Percentiles rank a stretch among this genome's conserved stretches.
phyloP scores from a whole-genome alignment of 805 yeast species.

The Babjeviella inositovora region DNA sequence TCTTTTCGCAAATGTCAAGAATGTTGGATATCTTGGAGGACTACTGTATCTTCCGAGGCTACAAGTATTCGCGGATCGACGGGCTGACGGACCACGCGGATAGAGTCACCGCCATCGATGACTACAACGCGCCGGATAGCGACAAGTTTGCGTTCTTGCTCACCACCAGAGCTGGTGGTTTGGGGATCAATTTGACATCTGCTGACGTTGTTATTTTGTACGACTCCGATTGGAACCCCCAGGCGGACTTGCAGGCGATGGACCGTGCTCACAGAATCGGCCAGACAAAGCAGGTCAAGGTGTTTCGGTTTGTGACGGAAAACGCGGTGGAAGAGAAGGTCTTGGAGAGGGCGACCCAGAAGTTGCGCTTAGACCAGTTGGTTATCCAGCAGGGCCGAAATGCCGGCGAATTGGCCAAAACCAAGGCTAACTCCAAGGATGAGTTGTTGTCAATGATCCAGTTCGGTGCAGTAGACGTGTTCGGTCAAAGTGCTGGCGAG shows the following conservation, averaged over 20 bases:
- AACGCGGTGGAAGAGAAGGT: slow-evolving; percentile 77
- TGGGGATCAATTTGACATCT: slow-evolving; percentile 71
- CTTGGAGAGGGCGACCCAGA: slow-evolving; percentile 69
- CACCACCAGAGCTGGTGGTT: slow-evolving; percentile 83
- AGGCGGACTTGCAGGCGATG: slow-evolving; percentile 82
- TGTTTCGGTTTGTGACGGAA: slow-evolving; percentile 63
- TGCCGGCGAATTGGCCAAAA: slow-evolving; percentile 12
- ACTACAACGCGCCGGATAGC: slow-evolving; percentile 60
- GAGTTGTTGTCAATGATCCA: slow-evolving; percentile 73
- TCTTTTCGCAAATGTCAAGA: slow-evolving; percentile 76
- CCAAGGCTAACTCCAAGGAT: slow-evolving; percentile 37
- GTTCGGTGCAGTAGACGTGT: slow-evolving; percentile 62
- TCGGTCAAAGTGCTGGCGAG: slow-evolving; percentile 17
- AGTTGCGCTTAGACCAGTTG: slow-evolving; percentile 62
- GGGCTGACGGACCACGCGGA: slow-evolving; percentile 74
- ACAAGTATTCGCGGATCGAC: slow-evolving; percentile 64
- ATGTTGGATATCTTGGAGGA: slow-evolving; percentile 70
- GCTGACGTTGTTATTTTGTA: slow-evolving; percentile 65
- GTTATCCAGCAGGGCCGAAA: slow-evolving; percentile 67
- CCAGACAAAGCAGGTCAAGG: slow-evolving; percentile 71
- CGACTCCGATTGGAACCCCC: slow-evolving; percentile 85
- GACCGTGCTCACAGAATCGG: slow-evolving; percentile 85
- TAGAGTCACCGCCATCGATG: slow-evolving; percentile 63
- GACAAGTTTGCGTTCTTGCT: slow-evolving; percentile 58
- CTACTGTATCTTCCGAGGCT: slow-evolving; percentile 56